A percentile compares a stretch with the other conserved stretches of the same genome.
Evolutionary conservation across 306 rosid genomes (phyloP).

Genomic region (Quercus wislizeni): DNA sequence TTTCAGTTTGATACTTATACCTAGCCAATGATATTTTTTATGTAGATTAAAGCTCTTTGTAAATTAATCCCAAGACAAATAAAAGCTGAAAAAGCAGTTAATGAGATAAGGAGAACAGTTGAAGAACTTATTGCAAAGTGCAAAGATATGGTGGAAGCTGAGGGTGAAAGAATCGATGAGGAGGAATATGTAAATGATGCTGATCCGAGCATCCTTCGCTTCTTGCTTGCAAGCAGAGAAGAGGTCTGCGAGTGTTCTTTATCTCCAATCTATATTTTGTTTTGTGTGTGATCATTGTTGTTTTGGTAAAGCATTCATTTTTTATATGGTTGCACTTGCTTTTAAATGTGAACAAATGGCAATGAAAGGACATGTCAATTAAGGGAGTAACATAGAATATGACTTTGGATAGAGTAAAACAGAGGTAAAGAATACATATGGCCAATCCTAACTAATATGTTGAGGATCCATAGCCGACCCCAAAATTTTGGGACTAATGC

Average conservation of each 20-base stretch:
- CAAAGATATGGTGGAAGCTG: slow-evolving; percentile 86
- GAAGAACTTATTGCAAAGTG: slow-evolving; percentile 88
- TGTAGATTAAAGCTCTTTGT: slow-evolving; percentile 65
- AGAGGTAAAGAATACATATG: too few species aligned
- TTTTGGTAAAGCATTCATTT: neutral
- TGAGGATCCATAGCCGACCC: too few species aligned
- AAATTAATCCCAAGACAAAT: slow-evolving; percentile 89
- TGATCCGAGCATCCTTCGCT: slow-evolving; percentile 90
- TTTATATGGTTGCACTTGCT: neutral
- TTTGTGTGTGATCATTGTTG: slow-evolving; percentile 14
- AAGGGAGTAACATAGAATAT: too few species aligned
- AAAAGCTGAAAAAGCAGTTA: slow-evolving; percentile 83
- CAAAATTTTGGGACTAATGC: too few species aligned
- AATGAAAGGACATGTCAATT: neutral
- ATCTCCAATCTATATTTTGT: neutral
- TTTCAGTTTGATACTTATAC: neutral
- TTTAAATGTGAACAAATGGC: neutral
- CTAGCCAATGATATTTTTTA: slow-evolving; percentile 11
- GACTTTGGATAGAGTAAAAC: too few species aligned
- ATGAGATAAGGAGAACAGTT: slow-evolving; percentile 63
- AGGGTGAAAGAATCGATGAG: slow-evolving; percentile 77
- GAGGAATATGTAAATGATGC: slow-evolving; percentile 81
- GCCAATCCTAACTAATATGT: too few species aligned
- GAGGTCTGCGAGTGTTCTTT: slow-evolving; percentile 51
- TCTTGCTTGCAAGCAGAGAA: slow-evolving; percentile 91